Conservation (phyloP, 192 early-diverging fungal genomes). For the Podila horticola region DNA sequence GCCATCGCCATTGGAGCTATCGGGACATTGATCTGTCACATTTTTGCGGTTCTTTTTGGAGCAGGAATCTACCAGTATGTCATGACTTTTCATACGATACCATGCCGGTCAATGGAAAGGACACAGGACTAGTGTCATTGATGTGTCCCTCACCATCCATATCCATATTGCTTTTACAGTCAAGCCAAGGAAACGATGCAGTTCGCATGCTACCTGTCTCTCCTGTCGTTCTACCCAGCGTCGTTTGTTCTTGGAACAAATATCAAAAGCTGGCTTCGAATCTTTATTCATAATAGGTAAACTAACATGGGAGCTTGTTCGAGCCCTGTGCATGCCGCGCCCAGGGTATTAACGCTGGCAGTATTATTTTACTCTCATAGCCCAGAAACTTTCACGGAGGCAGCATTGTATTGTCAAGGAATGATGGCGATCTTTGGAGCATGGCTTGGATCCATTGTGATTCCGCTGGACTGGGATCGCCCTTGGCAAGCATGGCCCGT, state of each 20-base stretch:
- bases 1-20: constrained; percentile 33
- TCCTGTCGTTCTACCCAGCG: constrained; percentile 49
- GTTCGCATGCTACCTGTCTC: constrained; percentile 30
- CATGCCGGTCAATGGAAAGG: background rate
- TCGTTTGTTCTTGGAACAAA: constrained; percentile 43
- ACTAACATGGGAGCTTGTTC: background rate
- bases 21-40: constrained; percentile 30
- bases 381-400: constrained; percentile 52
- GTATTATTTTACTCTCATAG: constrained; percentile 27
- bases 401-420: constrained; percentile 56
- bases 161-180: background rate
- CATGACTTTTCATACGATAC: background rate
- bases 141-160: background rate
- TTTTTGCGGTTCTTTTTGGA: constrained; percentile 45
- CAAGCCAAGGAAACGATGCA: constrained; percentile 49
- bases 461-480: constrained; percentile 66
- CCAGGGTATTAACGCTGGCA: background rate
- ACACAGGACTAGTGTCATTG: background rate
- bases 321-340: background rate
- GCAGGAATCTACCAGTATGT: constrained; percentile 35
- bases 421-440: constrained; percentile 59
- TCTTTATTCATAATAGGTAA: constrained; percentile 46
- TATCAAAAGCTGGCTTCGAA: constrained; percentile 32
- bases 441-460: constrained; percentile 65
- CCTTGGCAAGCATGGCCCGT: constrained; percentile 67